Evolutionary conservation across 495 filamentous ascomycete genomes (phyloP).

Genomic region (Elaphomyces granulatus): DNA sequence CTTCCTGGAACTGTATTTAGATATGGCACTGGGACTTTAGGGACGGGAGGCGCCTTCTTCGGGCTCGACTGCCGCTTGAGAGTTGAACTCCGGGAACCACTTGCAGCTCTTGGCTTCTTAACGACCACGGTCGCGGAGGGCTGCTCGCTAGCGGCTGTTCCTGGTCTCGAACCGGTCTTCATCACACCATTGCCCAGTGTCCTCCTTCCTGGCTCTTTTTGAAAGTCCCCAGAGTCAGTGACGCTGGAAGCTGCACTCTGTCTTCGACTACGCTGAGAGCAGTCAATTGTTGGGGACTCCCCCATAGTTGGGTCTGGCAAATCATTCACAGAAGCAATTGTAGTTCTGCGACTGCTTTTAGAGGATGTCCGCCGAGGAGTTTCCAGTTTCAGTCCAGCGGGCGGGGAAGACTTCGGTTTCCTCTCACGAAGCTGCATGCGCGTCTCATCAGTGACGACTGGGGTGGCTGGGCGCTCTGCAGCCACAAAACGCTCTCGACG

Average conservation of each 20-base stretch:
- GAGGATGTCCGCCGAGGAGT: constrained; percentile 35
- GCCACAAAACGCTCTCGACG: constrained; percentile 47
- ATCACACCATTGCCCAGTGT: background rate
- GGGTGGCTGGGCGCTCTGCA: constrained; percentile 16
- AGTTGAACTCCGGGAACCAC: constrained; percentile 30
- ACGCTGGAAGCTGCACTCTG: constrained; percentile 19
- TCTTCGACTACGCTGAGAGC: constrained; percentile 21
- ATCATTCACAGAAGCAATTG: constrained; percentile 42
- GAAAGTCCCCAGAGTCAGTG: constrained; percentile 3
- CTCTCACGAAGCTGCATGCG: constrained; percentile 62
- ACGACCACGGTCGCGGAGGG: constrained; percentile 12
- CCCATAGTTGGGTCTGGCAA: constrained; percentile 25
- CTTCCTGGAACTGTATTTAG: constrained; percentile 2
- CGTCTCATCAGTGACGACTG: constrained; percentile 30
- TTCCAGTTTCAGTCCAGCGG: constrained; percentile 22
- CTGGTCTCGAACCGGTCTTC: constrained; percentile 10
- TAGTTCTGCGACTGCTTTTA: constrained; percentile 45
- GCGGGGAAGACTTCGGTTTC: constrained; percentile 41
- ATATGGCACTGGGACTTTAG: constrained; percentile 24
- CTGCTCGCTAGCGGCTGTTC: constrained; percentile 12
- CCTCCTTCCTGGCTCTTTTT: constrained; percentile 7
- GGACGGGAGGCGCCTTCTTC: constrained; percentile 32
- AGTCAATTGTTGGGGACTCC: constrained; percentile 20
- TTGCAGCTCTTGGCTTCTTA: constrained; percentile 32
- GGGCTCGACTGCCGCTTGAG: constrained; percentile 27